These are phyloP conservation scores for Candida nanaspora DNA, from an alignment of 805 yeast genomes.

Conservation along the genomic window DNA sequence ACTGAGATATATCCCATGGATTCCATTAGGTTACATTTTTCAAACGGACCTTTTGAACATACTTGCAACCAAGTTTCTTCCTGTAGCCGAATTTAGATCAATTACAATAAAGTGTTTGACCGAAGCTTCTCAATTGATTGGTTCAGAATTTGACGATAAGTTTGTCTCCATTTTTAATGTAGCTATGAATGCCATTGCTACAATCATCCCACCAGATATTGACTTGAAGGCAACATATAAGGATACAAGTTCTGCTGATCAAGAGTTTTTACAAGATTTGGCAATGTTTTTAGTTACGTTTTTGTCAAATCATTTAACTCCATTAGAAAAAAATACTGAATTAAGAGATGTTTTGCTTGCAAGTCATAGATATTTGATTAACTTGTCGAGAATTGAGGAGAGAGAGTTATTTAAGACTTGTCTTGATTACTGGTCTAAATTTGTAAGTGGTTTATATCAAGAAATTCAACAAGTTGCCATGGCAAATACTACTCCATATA, in stretches of 20 bases:
- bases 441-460: slow-evolving; percentile 74
- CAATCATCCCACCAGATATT: slow-evolving; percentile 64
- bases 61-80: slow-evolving; percentile 68
- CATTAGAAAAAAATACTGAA: slow-evolving; percentile 53
- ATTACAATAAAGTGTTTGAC: slow-evolving; percentile 87
- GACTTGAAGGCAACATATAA: slow-evolving; percentile 69
- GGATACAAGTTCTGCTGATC: slow-evolving; percentile 74
- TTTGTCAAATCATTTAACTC: slow-evolving; percentile 61
- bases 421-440: slow-evolving; percentile 86
- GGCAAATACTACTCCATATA: slow-evolving; percentile 63
- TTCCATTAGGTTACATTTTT: slow-evolving; percentile 83
- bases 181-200: slow-evolving; percentile 61
- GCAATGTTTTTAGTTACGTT: slow-evolving; percentile 90
- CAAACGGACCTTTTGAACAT: slow-evolving; percentile 75
- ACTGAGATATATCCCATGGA: slow-evolving; percentile 87
- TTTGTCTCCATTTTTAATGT: slow-evolving; percentile 64
- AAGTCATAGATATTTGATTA: slow-evolving; percentile 75
- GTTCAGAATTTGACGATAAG: slow-evolving; percentile 48
- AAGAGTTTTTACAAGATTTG: slow-evolving; percentile 89
- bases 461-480: slow-evolving; percentile 81
- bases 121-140: slow-evolving; percentile 69
- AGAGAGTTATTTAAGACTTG: slow-evolving; percentile 94
- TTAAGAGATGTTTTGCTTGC: slow-evolving; percentile 54
- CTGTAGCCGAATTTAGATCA: slow-evolving; percentile 73
- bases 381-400: slow-evolving; percentile 85